Base-by-base conservation (phyloP, 441 rosid species). In the Erodium moschatum region DNA sequence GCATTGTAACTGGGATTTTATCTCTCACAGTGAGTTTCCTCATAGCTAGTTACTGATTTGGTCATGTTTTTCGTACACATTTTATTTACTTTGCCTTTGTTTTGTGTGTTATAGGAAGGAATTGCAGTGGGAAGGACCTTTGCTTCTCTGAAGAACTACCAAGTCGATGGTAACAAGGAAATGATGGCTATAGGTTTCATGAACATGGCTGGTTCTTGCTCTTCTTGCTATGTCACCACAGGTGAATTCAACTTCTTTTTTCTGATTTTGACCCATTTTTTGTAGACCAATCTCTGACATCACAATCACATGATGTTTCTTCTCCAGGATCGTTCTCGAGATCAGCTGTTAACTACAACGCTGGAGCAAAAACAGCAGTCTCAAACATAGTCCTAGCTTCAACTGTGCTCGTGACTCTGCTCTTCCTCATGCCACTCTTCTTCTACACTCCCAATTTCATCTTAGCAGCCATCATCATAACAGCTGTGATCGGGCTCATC, bases 51-150 rank as follows among this genome's bases (percentile, higher is more conserved):
- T 24, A 24, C 27, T 24, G 0, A 24, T 24, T 24, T 24, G 0
- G 2, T 24, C 27, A 24, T 24, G 27, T 24, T 24, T 2, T 24
- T 24, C 27, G 2, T 24, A 24, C 27, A 24, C 44, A 6, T 38
- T 58, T 15, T 18, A 2, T 2, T 48, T 0, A 46, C 33, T 46
- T 13, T 16, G 11, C 24, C 6, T 70, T 48, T 61, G 11, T 12
- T 12, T 24, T 24, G 27, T 40, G 18, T 70, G 42, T 65, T 67
- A 29, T 64, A 89, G 97, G 97, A 94, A 86, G 99, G 99, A 72
- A 90, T 94, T 70, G 97, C 97, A 12, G 97, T 91, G 10, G 99
- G 99, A 69, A 91, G 97, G 73, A 94, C 97, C 15, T 91, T 94
- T 84, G 97, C 99, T 35, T 66, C 94, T 19, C 71, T 94, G 56